Conservation (phyloP, 805 yeast species). For the Yamadazyma sp. region DNA sequence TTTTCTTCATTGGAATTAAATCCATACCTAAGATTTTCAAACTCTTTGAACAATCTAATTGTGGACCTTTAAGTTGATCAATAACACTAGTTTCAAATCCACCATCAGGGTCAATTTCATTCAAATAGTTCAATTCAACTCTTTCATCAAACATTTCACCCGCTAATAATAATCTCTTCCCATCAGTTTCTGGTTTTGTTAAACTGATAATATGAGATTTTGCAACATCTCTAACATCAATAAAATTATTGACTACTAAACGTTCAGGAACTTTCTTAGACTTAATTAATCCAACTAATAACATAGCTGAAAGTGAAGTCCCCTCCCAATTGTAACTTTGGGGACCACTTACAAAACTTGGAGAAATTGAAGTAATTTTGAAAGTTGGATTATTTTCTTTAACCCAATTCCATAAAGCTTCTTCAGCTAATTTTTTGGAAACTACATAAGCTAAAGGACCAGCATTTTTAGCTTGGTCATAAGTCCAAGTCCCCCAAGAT, state of each 20-base stretch:
- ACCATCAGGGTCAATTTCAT: conserved; percentile 18
- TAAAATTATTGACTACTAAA: conserved; percentile 8
- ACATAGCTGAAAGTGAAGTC: conserved; percentile 8
- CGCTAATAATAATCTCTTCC: conserved; percentile 27
- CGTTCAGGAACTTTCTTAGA: not conserved
- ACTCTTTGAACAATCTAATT: conserved; percentile 1
- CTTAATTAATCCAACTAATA: not conserved
- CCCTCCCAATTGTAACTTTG: conserved; percentile 39
- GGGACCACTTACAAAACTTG: conserved; percentile 50
- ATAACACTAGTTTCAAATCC: conserved; percentile 10
- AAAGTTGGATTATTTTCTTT: conserved; percentile 27
- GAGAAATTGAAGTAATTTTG: conserved; percentile 37
- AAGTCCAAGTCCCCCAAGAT: conserved; percentile 33
- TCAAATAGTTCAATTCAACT: conserved; percentile 16
- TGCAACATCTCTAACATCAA: conserved; percentile 66
- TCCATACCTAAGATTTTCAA: conserved; percentile 1
- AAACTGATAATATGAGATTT: conserved; percentile 52
- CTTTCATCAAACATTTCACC: conserved; percentile 16
- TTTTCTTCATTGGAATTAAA: not conserved
- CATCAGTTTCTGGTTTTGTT: conserved; percentile 29
- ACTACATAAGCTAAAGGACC: conserved; percentile 17
- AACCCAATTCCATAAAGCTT: conserved; percentile 50
- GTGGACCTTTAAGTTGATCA: not conserved
- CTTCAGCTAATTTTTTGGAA: conserved; percentile 54
- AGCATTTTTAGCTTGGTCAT: conserved; percentile 7